Conservation (phyloP, 1,139 yeast genomes). For the Magnusiomyces clavatus region DNA sequence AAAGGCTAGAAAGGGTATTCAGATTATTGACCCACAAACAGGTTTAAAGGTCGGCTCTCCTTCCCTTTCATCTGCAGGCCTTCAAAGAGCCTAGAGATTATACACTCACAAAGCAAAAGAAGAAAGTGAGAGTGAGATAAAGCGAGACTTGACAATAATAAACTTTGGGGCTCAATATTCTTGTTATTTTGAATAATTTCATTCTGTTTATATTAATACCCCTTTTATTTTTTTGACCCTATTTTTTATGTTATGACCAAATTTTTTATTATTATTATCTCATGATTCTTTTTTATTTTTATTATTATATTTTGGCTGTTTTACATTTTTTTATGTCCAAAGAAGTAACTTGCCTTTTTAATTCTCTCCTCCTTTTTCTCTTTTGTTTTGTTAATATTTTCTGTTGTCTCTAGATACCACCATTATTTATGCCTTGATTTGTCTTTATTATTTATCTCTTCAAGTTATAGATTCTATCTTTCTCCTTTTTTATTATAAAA, state of each 20-base stretch:
- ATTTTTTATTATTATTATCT: background rate
- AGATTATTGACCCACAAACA: slow-evolving; percentile 72
- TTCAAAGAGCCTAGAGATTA: background rate
- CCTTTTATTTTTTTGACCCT: background rate
- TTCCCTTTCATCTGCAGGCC: background rate
- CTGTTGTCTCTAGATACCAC: background rate
- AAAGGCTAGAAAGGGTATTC: slow-evolving; percentile 42
- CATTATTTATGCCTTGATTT: too few species aligned
- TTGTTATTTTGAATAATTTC: background rate
- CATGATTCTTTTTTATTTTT: background rate
- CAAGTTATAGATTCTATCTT: too few species aligned
- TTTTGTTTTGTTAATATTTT: background rate
- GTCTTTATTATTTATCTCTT: background rate
- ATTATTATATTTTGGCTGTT: too few species aligned
- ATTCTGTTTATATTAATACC: background rate
- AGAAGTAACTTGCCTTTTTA: background rate
- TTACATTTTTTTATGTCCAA: too few species aligned
- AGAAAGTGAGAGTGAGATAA: background rate
- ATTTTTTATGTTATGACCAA: too few species aligned
- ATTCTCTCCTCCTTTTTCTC: background rate
- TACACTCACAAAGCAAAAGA: background rate
- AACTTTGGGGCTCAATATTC: background rate
- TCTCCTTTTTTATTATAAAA: background rate
- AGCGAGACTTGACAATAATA: background rate
- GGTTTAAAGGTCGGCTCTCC: slow-evolving; percentile 45